phyloP scores from a whole-genome alignment of 2,329 filamentous ascomycete species.

The Neurospora sp. region DNA sequence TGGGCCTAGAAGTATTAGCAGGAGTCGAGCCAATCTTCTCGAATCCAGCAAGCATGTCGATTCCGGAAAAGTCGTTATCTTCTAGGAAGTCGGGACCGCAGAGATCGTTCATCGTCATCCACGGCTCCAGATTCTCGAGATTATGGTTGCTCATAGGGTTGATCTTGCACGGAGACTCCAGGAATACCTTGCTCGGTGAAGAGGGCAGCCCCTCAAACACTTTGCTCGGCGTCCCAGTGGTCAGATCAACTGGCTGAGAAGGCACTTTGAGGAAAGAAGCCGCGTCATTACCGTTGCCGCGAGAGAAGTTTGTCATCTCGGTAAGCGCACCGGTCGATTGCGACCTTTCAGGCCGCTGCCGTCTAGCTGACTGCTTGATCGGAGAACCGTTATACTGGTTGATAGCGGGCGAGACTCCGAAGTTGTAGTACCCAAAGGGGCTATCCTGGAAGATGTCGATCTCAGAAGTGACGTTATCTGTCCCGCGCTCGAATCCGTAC shows the following conservation, averaged over 20 bases:
- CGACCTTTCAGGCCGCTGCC: slow-evolving; percentile 53
- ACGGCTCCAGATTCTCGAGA: slow-evolving; percentile 31
- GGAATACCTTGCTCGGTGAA: slow-evolving; percentile 44
- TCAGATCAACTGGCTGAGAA: slow-evolving; percentile 24
- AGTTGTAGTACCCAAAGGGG: slow-evolving; percentile 25
- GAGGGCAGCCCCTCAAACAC: slow-evolving; percentile 44
- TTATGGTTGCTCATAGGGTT: slow-evolving; percentile 25
- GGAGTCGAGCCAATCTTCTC: slow-evolving; percentile 54
- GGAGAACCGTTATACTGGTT: slow-evolving; percentile 51
- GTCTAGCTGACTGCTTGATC: slow-evolving; percentile 51
- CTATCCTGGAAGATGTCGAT: slow-evolving; percentile 54
- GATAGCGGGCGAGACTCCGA: slow-evolving; percentile 24
- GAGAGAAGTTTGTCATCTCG: slow-evolving; percentile 45
- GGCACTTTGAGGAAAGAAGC: slow-evolving; percentile 41
- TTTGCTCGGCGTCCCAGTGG: slow-evolving; percentile 48
- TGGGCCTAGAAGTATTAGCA: neutral
- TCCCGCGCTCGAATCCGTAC: slow-evolving; percentile 35
- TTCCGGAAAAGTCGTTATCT: slow-evolving; percentile 47
- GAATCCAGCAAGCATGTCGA: slow-evolving; percentile 68
- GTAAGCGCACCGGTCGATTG: slow-evolving; percentile 51
- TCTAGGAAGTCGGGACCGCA: slow-evolving; percentile 48
- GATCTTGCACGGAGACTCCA: slow-evolving; percentile 29
- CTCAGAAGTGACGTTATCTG: slow-evolving; percentile 40
- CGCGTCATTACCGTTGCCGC: slow-evolving; percentile 41
- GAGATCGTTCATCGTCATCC: slow-evolving; percentile 37